Base-by-base conservation (phyloP, 202 grass and related monocot species). In the Carex sylvatica region DNA sequence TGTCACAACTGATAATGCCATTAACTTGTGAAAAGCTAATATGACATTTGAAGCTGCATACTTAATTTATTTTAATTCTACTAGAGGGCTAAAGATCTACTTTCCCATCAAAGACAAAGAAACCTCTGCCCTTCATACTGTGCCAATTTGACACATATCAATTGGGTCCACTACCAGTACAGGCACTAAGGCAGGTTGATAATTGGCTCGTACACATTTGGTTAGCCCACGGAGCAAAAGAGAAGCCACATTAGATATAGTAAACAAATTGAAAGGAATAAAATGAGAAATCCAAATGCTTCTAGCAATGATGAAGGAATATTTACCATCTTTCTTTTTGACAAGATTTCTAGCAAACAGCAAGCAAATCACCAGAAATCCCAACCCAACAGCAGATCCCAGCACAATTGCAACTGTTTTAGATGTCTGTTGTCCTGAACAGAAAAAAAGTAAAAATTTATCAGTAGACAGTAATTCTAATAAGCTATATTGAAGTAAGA, bases 321-420 rank as follows among this genome's bases (percentile, higher is more conserved):
- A 87, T 87, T 91, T 87, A 99, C 96, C 91, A 6, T 99, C 93
- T 91, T 87, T 95, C 82, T 99, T 99, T 90, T 85, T 99, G 83
- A 89, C 72, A 63, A 99, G 68, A 61, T 80, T 93, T 73, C 88
- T 87, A 22, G 88, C 91, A 71, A 99, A 99, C 19, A 99, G 88
- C 86, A 99, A 91, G 87, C 97, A 99, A 74, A 99, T 96, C 62
- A 96, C 93, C 31, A 99, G 52, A 83, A 99, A 99, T 14, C 91
- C 96, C 52, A 99, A 59, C 9, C 88, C 93, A 79, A 94, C 88
- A 3, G 96, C 96, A 65, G 89, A 91, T 38, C 96, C 96, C 2
- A 99, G 88, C 86, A 99, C 96, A 83, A 99, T 99, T 85, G 96
- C 96, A 59, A 99, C 96, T 65, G 93, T 99, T 85, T 89, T 96